Base-by-base conservation (phyloP, 495 filamentous ascomycete genomes). In the Aspergillus campestris region DNA sequence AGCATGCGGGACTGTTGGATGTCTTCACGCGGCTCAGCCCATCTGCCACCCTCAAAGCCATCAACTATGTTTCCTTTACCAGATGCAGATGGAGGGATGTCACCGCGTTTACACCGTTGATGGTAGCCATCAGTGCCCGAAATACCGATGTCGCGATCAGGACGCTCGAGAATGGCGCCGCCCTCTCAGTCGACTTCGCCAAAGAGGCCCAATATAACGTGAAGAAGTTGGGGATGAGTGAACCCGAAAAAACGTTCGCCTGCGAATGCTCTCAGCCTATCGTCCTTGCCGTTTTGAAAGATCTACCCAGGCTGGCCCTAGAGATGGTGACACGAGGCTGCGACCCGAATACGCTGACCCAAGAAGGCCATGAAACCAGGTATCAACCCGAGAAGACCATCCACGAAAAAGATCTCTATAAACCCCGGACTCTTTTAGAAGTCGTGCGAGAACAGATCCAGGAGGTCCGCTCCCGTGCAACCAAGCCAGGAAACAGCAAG, bases 261-360 rank as follows among this genome's bases (percentile, higher is more conserved):
- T 13, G 52, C 7, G 42, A 44, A 10, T 43, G 69, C 0, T 58
- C 70, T 18, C 84, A 88, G 55, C 83, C 83, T 1, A 60, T 88
- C 30, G 53, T 85, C 3, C 39, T 71, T 5, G 84, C 84, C 0
- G 63, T 82, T 3, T 43, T 61, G 1, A 69, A 67, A 6, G 53
- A 74, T 8, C 53, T 78, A 31, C 78, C 78, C 0, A 51, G 67
- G 3, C 38, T 77, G 9, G 80, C 76, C 5, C 45, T 80, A 4
- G 68, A 75, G 14, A 63, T 90, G 5, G 54, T 89, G 0, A 59
- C 69, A 27, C 68, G 61, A 28, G 84, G 84, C 9, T 81, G 65
- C 1, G 73, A 83, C 57, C 70, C 75, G 0, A 81, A 80, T 42
- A 60, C 71, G 0, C 40, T 81, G 3, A 60, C 69, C 0, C 55